Base-by-base conservation (phyloP, 140 eudicot species). In the Ambrosia hybrid region DNA sequence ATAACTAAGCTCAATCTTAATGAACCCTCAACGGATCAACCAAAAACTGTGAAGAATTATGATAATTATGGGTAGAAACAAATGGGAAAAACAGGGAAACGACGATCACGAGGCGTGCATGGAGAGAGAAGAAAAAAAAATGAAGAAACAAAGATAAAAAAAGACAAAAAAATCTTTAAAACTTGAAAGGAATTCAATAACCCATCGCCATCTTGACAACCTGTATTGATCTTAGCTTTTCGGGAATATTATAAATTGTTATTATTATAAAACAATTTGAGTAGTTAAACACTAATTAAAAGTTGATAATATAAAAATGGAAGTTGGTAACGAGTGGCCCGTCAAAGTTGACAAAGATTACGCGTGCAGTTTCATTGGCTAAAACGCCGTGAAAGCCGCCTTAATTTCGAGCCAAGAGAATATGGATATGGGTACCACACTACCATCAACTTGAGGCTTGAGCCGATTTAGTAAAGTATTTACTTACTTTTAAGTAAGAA, bases 181-280 rank as follows among this genome's bases (percentile, higher is more conserved):
- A 9, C n/a, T 38, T 64, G 9, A 62, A 64, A 6, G n/a, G 2
- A 34, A 62, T 64, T 1, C 33, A 63, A 63, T 30, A 37, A 64
- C 13, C 52, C 33, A 39, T 64, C 69, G 38, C 36, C 69, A 38
- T 64, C 69, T 64, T 64, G 51, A 64, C 69, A 64, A 39, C 69
- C 69, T 64, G 69, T 64, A 38, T 64, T 64, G 69, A 64, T 38
- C 52, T 64, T 49, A 63, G 0, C 3, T 2, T 37, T 39, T 39
- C 51, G 38, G 38, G 16, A 48, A n/a, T 38, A 10, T 39, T 38
- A 48, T 9, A 0, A 48, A 41, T 5, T 48, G 4, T 8, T 39
- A 37, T n/a, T 62, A 62, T 30, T 34, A 64, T 64, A 39, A n/a
- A 1, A 15, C 69, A 64, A 64, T 64, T 14, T 63, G 68, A 63